Percentiles rank a stretch among this genome's conserved stretches.
Conservation (phyloP, 2,329 filamentous ascomycete genomes). For the Talaromyces pinophilus region DNA sequence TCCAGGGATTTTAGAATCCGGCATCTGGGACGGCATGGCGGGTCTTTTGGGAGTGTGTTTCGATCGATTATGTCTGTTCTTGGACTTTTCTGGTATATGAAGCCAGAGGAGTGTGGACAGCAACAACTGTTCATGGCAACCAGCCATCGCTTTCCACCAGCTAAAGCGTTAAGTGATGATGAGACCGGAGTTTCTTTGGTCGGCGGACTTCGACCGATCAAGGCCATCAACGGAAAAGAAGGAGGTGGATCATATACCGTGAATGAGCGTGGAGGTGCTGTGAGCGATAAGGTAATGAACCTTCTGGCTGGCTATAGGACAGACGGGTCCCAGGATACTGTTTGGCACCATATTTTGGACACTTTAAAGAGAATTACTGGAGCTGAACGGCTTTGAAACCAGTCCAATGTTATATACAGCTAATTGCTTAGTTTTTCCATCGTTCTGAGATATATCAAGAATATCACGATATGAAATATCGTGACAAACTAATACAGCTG, state of each 20-base stretch:
- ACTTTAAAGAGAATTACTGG: not conserved
- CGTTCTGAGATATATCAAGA: not conserved
- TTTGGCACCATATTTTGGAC: not conserved
- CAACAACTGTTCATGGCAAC: not conserved
- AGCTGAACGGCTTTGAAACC: not conserved
- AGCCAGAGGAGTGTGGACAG: not conserved
- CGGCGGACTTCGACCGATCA: not conserved
- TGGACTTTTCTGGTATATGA: not conserved
- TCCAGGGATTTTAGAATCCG: no score
- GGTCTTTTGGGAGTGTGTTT: not conserved
- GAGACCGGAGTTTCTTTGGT: not conserved
- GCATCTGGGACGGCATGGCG: not conserved
- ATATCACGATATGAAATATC: not conserved
- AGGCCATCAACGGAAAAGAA: not conserved
- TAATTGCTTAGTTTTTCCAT: not conserved
- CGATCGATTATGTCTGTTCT: not conserved
- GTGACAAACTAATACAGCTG: not conserved
- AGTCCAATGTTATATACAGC: not conserved
- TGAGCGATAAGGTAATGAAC: not conserved
- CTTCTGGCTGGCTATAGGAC: not conserved
- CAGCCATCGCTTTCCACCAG: not conserved
- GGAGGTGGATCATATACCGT: not conserved
- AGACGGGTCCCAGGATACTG: not conserved
- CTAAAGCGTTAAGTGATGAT: not conserved
- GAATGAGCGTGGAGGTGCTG: not conserved